Conservation (phyloP, 2,329 filamentous ascomycete species). For the Cladosporium austrohemisphaericum region DNA sequence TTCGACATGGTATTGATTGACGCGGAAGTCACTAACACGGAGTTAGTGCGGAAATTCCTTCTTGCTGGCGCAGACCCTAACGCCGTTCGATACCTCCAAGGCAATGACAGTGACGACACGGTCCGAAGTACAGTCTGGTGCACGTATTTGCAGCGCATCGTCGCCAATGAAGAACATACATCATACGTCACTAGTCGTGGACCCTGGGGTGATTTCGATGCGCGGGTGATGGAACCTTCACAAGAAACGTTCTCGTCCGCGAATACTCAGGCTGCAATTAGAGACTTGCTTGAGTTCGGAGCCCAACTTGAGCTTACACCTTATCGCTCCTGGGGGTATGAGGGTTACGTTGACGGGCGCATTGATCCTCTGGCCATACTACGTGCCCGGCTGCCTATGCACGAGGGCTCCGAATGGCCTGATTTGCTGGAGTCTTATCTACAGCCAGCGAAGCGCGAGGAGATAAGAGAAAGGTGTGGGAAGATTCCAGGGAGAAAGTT, state of each 20-base stretch:
- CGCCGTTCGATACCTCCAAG: neutral
- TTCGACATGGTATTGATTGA: neutral
- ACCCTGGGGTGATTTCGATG: neutral
- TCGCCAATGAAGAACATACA: too few species aligned
- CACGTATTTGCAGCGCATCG: neutral
- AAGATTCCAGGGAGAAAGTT: neutral
- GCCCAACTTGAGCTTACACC: neutral
- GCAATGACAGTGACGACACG: neutral
- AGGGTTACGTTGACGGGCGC: neutral
- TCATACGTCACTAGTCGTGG: too few species aligned
- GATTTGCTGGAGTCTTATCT: neutral
- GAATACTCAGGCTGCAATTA: neutral
- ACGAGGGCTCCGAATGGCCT: neutral
- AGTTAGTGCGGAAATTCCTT: neutral
- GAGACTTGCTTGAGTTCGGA: neutral
- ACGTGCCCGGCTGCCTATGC: neutral
- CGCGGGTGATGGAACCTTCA: neutral
- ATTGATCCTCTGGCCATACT: neutral
- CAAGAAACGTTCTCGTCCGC: neutral
- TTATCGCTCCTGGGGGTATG: too few species aligned
- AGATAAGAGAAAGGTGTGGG: neutral
- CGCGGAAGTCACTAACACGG: neutral
- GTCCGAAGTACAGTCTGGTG: neutral
- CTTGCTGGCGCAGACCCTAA: neutral
- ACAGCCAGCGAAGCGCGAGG: neutral